A percentile compares a stretch with the other conserved stretches of the same genome.
phyloP scores from a whole-genome alignment of 805 yeast species.

The Nakazawaea siamensis region DNA sequence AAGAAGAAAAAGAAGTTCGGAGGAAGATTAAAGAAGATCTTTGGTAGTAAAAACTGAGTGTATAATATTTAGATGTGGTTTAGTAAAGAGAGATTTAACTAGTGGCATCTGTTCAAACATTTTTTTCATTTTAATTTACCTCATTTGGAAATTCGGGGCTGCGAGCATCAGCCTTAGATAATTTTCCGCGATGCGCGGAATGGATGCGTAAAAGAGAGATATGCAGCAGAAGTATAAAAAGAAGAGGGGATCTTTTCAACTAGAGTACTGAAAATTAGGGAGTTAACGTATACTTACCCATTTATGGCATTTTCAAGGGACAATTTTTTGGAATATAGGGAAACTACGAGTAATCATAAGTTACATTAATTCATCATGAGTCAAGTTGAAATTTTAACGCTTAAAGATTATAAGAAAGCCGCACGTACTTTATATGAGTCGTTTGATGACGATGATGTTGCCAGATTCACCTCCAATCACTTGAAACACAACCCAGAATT shows the following conservation, averaged over 20 bases:
- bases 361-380: slow-evolving; percentile 6
- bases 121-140: too few relatives aligned
- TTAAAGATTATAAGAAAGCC: slow-evolving; percentile 25
- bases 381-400: slow-evolving; percentile 20
- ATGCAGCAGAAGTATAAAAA: too few relatives aligned
- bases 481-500: slow-evolving; percentile 23
- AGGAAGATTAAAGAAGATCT: slow-evolving; percentile 25
- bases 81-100: too few relatives aligned
- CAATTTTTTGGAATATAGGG: slow-evolving; percentile 8
- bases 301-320: slow-evolving; percentile 8
- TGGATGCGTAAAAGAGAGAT: too few relatives aligned
- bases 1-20: slow-evolving; percentile 24
- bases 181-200: too few relatives aligned
- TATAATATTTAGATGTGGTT: too few relatives aligned
- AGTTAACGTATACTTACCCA: too few relatives aligned
- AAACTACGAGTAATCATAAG: slow-evolving; percentile 10
- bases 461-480: slow-evolving; percentile 21
- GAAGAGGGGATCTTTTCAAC: too few relatives aligned
- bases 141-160: too few relatives aligned
- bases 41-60: slow-evolving; percentile 15
- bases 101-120: too few relatives aligned
- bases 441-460: slow-evolving; percentile 25
- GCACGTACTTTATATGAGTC: slow-evolving; percentile 25
- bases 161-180: too few relatives aligned
- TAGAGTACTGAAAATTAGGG: too few relatives aligned